phyloP scores from a whole-genome alignment of 495 filamentous ascomycete species.

The Astrothelium macrocarpum region DNA sequence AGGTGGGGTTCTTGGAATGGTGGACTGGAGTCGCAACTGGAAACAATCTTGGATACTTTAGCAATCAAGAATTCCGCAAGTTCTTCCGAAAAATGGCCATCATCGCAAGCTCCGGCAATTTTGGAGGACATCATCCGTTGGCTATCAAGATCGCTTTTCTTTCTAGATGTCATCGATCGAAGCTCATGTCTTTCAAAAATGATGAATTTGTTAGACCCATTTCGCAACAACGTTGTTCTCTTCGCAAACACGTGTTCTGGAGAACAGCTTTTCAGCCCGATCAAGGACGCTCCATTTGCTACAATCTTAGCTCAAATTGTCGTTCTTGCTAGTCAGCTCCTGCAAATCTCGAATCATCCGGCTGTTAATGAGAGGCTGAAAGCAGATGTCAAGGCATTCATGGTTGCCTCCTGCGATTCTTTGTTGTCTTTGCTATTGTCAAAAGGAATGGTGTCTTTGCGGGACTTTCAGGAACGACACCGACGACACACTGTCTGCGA shows the following conservation, averaged over 20 bases:
- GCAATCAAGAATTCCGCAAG: background rate
- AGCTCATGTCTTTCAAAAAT: slow-evolving; percentile 13
- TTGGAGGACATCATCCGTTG: slow-evolving; percentile 40
- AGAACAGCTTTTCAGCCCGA: background rate
- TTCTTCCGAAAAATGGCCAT: background rate
- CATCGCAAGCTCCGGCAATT: background rate
- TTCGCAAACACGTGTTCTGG: background rate
- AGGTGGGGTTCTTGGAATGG: slow-evolving; percentile 30
- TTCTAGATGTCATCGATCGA: slow-evolving; percentile 41
- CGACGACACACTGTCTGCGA: slow-evolving; percentile 47
- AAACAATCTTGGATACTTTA: background rate
- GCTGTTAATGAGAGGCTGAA: slow-evolving; percentile 11
- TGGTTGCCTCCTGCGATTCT: background rate
- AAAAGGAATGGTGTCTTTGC: slow-evolving; percentile 30
- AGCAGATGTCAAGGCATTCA: background rate
- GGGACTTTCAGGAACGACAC: slow-evolving; percentile 53
- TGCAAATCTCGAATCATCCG: slow-evolving; percentile 16
- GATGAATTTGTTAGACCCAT: background rate
- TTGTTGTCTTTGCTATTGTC: slow-evolving; percentile 5
- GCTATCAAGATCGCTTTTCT: slow-evolving; percentile 40
- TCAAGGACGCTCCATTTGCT: background rate
- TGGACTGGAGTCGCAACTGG: slow-evolving; percentile 13
- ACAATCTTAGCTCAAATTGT: slow-evolving; percentile 1
- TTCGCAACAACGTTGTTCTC: background rate
- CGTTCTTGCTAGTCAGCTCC: slow-evolving; percentile 22